These are phyloP conservation scores for Zalerion maritima DNA, from an alignment of 495 filamentous ascomycete species.

Conservation along the genomic window DNA sequence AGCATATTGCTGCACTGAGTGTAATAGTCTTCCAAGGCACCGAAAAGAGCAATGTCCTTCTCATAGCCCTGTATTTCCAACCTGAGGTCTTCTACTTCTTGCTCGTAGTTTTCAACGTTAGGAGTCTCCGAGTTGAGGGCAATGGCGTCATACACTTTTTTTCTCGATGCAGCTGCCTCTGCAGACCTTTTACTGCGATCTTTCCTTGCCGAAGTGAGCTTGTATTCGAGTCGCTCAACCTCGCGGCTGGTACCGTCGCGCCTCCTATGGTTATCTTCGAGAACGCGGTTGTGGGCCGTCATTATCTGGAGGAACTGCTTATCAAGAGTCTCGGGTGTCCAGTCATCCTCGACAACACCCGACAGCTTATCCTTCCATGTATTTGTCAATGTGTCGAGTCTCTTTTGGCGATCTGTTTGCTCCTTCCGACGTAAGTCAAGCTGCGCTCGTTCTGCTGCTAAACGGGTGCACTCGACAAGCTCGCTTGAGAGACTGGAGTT, in stretches of 20 bases:
- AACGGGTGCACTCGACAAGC: slow-evolving; percentile 61
- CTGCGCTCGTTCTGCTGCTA: slow-evolving; percentile 63
- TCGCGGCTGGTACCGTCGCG: slow-evolving; percentile 58
- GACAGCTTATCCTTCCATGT: slow-evolving; percentile 59
- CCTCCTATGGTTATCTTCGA: slow-evolving; percentile 45
- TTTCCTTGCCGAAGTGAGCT: slow-evolving; percentile 47
- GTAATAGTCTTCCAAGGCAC: slow-evolving; percentile 49
- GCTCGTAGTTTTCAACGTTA: slow-evolving; percentile 25
- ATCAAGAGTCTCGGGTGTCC: slow-evolving; percentile 58
- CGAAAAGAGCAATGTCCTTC: slow-evolving; percentile 46
- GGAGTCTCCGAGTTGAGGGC: slow-evolving; percentile 23
- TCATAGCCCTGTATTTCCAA: slow-evolving; percentile 43
- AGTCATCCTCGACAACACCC: slow-evolving; percentile 42
- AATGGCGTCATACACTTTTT: slow-evolving; percentile 31
- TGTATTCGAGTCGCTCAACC: slow-evolving; percentile 63
- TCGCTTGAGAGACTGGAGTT: slow-evolving; percentile 55
- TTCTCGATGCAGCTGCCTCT: slow-evolving; percentile 47
- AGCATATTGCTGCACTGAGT: slow-evolving; percentile 41
- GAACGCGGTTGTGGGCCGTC: slow-evolving; percentile 34
- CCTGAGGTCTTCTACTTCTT: slow-evolving; percentile 34
- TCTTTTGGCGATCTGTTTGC: slow-evolving; percentile 50
- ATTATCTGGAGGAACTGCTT: slow-evolving; percentile 52
- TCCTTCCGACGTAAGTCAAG: slow-evolving; percentile 68
- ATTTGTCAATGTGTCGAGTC: slow-evolving; percentile 58
- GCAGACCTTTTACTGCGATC: slow-evolving; percentile 46